Conservation (phyloP, 495 filamentous ascomycete species). For the Aspergillus egyptiacus region DNA sequence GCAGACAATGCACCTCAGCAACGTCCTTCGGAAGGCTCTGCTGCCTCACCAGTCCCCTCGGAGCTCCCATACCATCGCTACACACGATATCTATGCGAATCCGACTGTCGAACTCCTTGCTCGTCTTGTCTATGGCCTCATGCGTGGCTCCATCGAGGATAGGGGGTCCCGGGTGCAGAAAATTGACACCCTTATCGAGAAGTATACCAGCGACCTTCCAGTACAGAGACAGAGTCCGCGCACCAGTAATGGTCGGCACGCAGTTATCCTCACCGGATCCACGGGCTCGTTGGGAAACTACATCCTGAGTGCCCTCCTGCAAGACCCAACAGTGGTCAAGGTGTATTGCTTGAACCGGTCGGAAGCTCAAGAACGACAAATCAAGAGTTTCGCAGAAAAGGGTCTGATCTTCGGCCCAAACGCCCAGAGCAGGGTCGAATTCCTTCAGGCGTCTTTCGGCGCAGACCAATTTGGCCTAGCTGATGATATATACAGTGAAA, state of each 20-base stretch:
- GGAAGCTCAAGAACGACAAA: conserved; percentile 20
- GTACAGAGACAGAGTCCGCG: no score
- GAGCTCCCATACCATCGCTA: no score
- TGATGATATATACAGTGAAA: conserved; percentile 30
- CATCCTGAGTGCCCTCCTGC: conserved; percentile 43
- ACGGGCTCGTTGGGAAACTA: conserved; percentile 56
- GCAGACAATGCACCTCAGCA: no score
- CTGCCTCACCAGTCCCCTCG: no score
- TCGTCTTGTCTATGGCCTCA: no score
- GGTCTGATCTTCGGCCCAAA: conserved; percentile 13
- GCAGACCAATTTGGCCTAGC: conserved; percentile 42
- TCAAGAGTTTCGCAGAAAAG: conserved; percentile 18
- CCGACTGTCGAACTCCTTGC: no score
- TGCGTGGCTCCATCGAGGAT: no score
- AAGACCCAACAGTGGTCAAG: conserved; percentile 32
- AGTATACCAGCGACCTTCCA: no score
- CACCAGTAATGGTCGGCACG: not conserved
- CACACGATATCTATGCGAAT: no score
- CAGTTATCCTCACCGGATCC: conserved; percentile 48
- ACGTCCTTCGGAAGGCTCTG: no score
- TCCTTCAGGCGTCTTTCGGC: conserved; percentile 45
- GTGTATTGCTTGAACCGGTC: conserved; percentile 53
- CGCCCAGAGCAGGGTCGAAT: conserved; percentile 27
- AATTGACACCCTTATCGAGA: no score
- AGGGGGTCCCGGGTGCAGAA: no score